Base-by-base conservation (phyloP, 345 rosid genomes). In the Streptanthus diversifolius region DNA sequence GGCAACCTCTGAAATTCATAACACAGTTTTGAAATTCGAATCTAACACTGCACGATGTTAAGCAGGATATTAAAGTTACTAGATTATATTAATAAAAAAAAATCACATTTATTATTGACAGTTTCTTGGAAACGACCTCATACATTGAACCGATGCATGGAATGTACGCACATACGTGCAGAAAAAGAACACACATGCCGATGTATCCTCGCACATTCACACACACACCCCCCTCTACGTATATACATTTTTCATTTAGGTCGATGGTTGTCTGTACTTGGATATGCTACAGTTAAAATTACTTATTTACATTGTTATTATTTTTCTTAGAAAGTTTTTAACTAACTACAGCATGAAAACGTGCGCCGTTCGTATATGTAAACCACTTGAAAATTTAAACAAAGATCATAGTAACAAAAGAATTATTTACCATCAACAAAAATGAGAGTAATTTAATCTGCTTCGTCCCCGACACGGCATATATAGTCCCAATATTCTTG, bases 181-280 rank as follows among this genome's bases (percentile, higher is more conserved):
- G n/a, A 72, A 7, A 8, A 63, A 54, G 54, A 40, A 72, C 70
- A 53, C 70, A 72, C 45, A 53, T 63, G 63, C 63, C 52, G 70
- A 72, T 63, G 55, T 54, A 72, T 41, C 61, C 54, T 36, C 75
- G 29, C 30, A 59, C 74, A 58, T 64, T 2, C 21, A 18, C 52
- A 29, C 54, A 69, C 27, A 39, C 63, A 33, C 0, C 3, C 4
- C 39, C 18, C 5, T 29, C 40, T 4, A 35, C 36, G 8, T 4
- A 29, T 5, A 36, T 9, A 60, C 40, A 60, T 48, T 32, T 60
- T 35, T 70, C 3, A 21, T 56, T 3, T 36, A 35, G 25, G 25
- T 17, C 18, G 48, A 58, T 45, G 27, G 22, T 3, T 70, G 57
- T 70, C 48, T 35, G 18, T 70, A 35, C 59, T 15, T 59, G 37